phyloP scores from a whole-genome alignment of 2,329 filamentous ascomycete species.

The Paecilomyces dactylethromorphus region DNA sequence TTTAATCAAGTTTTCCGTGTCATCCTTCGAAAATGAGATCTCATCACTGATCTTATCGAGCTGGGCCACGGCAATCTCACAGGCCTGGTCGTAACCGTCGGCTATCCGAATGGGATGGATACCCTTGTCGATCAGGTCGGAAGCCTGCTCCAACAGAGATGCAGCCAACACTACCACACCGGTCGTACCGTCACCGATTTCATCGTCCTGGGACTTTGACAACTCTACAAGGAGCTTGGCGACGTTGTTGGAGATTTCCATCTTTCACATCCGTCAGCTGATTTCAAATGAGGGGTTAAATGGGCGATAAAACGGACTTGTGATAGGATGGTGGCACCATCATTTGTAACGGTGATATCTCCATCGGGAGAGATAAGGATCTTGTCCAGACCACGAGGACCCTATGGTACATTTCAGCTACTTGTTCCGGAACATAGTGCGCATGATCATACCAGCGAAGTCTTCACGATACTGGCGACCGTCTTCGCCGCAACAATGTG shows the following conservation, averaged over 20 bases:
- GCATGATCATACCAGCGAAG: slow-evolving; percentile 60
- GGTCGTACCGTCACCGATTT: slow-evolving; percentile 97
- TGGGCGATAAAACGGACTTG: slow-evolving; percentile 42
- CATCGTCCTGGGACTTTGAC: slow-evolving; percentile 96
- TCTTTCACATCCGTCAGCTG: slow-evolving; percentile 44
- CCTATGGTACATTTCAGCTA: slow-evolving; percentile 37
- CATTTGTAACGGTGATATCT: slow-evolving; percentile 98
- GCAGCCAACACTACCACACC: slow-evolving; percentile 95
- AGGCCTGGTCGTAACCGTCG: slow-evolving; percentile 95
- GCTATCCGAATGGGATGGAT: slow-evolving; percentile 98
- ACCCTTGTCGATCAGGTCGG: slow-evolving; percentile 98
- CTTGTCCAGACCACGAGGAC: slow-evolving; percentile 94
- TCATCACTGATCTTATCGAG: slow-evolving; percentile 89
- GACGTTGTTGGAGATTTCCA: slow-evolving; percentile 98
- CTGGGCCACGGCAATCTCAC: slow-evolving; percentile 89
- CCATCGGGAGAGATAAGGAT: slow-evolving; percentile 98
- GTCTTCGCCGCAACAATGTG: slow-evolving; percentile 96
- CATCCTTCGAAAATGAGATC: slow-evolving; percentile 73
- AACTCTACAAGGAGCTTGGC: slow-evolving; percentile 95
- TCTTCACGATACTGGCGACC: slow-evolving; percentile 95
- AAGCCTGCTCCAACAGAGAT: slow-evolving; percentile 89
- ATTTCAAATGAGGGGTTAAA: slow-evolving; percentile 5
- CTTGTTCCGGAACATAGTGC: neutral
- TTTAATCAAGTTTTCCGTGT: slow-evolving; percentile 82
- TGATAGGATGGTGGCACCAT: slow-evolving; percentile 92